Evolutionary conservation across 1,284 basidiomycete genomes (phyloP).

Genomic region (Pyrrhoderma noxium): DNA sequence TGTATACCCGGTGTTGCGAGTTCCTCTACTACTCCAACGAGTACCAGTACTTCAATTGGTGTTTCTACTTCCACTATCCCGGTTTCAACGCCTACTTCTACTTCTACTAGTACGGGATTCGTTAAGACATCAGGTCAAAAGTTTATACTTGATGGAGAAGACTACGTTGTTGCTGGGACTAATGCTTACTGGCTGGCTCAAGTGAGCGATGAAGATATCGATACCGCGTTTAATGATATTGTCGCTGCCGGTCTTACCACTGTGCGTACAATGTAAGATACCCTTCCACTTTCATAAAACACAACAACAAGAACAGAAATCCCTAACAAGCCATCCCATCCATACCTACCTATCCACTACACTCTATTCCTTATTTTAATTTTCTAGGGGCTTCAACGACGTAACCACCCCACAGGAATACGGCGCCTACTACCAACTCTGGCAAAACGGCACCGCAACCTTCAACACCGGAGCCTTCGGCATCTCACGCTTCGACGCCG

Average conservation of each 20-base stretch:
- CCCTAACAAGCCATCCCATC: too few relatives aligned
- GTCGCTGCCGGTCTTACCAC: slow-evolving; percentile 46
- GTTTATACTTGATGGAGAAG: slow-evolving; percentile 45
- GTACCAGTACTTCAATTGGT: slow-evolving; percentile 16
- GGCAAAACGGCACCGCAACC: slow-evolving; percentile 44
- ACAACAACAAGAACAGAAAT: too few relatives aligned
- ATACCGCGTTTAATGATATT: slow-evolving; percentile 45
- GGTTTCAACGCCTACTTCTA: slow-evolving; percentile 23
- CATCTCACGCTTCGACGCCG: slow-evolving; percentile 49
- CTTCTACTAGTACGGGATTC: slow-evolving; percentile 34
- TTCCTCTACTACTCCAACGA: slow-evolving; percentile 18
- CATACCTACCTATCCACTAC: too few relatives aligned
- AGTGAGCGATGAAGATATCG: slow-evolving; percentile 35
- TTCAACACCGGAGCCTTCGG: slow-evolving; percentile 49
- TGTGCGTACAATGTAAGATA: slow-evolving; percentile 51
- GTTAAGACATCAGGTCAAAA: slow-evolving; percentile 44
- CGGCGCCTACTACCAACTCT: slow-evolving; percentile 51
- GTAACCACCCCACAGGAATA: slow-evolving; percentile 39
- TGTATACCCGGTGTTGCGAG: slow-evolving; percentile 29
- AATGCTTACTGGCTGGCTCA: slow-evolving; percentile 50
- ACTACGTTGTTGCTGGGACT: slow-evolving; percentile 42
- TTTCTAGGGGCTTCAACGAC: slow-evolving; percentile 60
- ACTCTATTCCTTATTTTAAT: too few relatives aligned
- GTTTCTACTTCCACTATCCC: slow-evolving; percentile 22
- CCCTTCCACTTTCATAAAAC: background rate